Conservation (phyloP, 139 green algal genomes). For the Nannochloris sp. region DNA sequence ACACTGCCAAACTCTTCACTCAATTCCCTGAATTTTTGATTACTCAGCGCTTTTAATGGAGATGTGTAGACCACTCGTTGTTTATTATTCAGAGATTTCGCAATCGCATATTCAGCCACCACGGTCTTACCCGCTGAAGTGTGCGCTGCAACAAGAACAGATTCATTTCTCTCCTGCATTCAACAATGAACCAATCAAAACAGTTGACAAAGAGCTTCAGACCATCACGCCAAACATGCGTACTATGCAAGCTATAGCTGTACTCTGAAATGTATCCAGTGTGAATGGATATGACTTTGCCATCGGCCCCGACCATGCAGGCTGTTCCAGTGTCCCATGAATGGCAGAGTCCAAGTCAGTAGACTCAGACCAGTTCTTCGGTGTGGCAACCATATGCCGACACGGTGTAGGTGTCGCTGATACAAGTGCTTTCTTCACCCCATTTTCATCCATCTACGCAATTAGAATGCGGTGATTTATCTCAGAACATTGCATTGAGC, state of each 20-base stretch:
- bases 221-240: conserved; percentile 20
- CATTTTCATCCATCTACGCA: not conserved
- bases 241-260: conserved; percentile 65
- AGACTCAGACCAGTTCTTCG: conserved; percentile 33
- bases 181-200: not conserved
- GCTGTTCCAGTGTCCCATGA: conserved; percentile 58
- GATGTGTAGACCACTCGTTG: conserved; percentile 92
- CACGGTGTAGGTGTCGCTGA: conserved; percentile 1
- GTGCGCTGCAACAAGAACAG: conserved; percentile 85
- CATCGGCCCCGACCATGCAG: conserved; percentile 38
- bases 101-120: conserved; percentile 89
- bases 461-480: too few species aligned
- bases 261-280: conserved; percentile 85
- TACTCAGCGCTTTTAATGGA: conserved; percentile 91
- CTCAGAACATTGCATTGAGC: too few species aligned
- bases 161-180: conserved; percentile 71
- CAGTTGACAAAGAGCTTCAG: not conserved
- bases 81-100: conserved; percentile 58
- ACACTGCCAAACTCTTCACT: conserved; percentile 77
- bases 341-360: conserved; percentile 32
- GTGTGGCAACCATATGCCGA: conserved; percentile 55
- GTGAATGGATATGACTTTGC: conserved; percentile 80
- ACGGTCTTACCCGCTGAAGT: conserved; percentile 92
- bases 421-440: not conserved
- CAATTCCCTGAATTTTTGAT: conserved; percentile 96